Evolutionary conservation across 1,139 yeast species (phyloP), one percentile per base, ranked within the genome.

Genomic region (Lodderomyces jiufengensis): DNA sequence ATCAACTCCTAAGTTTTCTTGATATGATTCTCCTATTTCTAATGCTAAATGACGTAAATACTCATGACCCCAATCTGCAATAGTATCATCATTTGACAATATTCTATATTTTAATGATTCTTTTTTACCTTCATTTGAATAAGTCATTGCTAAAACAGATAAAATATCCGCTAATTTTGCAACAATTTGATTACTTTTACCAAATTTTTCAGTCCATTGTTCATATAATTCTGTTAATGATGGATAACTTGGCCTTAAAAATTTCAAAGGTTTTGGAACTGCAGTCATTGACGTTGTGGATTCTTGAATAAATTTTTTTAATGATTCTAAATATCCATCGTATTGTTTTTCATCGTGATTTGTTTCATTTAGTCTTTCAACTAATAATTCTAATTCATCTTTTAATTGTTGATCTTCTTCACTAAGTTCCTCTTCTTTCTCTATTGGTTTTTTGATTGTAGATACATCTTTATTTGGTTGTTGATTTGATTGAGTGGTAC

Each of bases 231-330:
- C 74, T 31, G 78, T 76, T 52, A 92, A 70, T 22, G 71, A 56
- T 13, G 83, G 82, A 57, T 82, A 92, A 51, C 80, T 87, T 11
- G 97, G 95, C 52, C 96, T 80, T 49, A 94, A 73, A 57, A 94
- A 94, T 66, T 94, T 94, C 63, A 92, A 76, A 10, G 99, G 98
- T 59, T 92, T 94, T 31, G 99, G 99, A 32, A 94, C 98, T 1
- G 99, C 99, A 2, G 98, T 94, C 97, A 92, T 92, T 7, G 97
- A 88, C 24, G 97, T 86, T 3, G 98, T 92, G 11, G 97, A 85
- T 36, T 95, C 95, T 49, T 87, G 80, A 51, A 92, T 90, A 51
- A 78, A 78, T 36, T 74, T 76, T 56, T 87, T 88, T 57, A 94
- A 72, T 36, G 80, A 70, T 31, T 73, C 73, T 49, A 94, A 70